Percentiles rank a stretch among this genome's conserved stretches.
phyloP scores from a whole-genome alignment of 768 basidiomycete genomes.

The Lactifluus echinatus region DNA sequence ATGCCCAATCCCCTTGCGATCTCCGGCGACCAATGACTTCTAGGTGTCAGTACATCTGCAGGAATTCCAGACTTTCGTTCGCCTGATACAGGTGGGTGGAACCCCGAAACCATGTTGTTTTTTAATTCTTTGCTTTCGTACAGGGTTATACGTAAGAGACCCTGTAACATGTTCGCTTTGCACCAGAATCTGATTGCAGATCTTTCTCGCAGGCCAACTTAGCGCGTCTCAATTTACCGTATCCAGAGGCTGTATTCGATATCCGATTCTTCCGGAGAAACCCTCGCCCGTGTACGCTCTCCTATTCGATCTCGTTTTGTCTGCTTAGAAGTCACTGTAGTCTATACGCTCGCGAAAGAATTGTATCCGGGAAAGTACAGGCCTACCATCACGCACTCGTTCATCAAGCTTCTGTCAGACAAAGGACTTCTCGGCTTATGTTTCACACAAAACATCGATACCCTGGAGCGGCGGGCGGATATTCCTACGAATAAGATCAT shows the following conservation, averaged over 20 bases:
- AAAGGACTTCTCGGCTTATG: constrained; percentile 63
- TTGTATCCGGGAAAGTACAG: constrained; percentile 86
- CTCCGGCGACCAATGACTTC: neutral
- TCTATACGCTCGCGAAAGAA: constrained; percentile 89
- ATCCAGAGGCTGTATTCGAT: constrained; percentile 94
- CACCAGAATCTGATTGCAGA: neutral
- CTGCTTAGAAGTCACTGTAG: constrained; percentile 26
- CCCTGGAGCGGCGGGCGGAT: constrained; percentile 78
- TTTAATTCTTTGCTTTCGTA: neutral
- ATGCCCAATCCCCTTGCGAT: neutral
- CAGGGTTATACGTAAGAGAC: constrained; percentile 46
- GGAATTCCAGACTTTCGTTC: constrained; percentile 89
- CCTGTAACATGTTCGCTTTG: neutral
- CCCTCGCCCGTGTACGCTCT: constrained; percentile 63
- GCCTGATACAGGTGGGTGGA: constrained; percentile 62
- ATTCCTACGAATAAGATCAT: constrained; percentile 67
- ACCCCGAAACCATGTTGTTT: neutral
- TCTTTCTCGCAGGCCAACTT: constrained; percentile 53
- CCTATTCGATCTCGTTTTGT: neutral
- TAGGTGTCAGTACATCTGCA: constrained; percentile 70
- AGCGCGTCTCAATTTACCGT: constrained; percentile 69
- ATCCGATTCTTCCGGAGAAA: constrained; percentile 76
- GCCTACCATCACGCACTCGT: constrained; percentile 85
- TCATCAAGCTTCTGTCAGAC: constrained; percentile 71
- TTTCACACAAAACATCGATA: constrained; percentile 92